A percentile compares a stretch with the other conserved stretches of the same genome.
Evolutionary conservation across 2,329 filamentous ascomycete species (phyloP).

Genomic region (Penicillium sclerotigenum): DNA sequence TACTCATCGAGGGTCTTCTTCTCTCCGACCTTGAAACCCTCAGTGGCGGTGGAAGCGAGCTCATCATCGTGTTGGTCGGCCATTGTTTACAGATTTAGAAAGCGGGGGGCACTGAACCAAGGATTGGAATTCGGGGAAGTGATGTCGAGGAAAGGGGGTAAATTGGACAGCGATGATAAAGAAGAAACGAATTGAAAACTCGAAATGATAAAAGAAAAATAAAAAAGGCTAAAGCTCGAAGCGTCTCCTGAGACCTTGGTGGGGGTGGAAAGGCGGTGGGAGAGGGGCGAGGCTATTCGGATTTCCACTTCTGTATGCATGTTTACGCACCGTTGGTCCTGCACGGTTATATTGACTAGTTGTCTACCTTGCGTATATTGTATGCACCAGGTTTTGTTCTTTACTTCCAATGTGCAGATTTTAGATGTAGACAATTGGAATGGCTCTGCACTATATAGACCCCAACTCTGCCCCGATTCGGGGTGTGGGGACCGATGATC

Average conservation of each 20-base stretch:
- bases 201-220: conserved; percentile 2
- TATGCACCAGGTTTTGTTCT: neutral
- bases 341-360: conserved; percentile 8
- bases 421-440: neutral
- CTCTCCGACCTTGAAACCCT: conserved; percentile 97
- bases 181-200: neutral
- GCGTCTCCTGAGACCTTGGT: conserved; percentile 26
- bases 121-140: conserved; percentile 8
- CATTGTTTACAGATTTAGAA: conserved; percentile 50
- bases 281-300: conserved; percentile 29
- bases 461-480: conserved; percentile 2
- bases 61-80: conserved; percentile 73
- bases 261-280: conserved; percentile 34
- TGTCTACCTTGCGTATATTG: neutral
- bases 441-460: neutral
- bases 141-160: neutral
- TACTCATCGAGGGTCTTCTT: conserved; percentile 98
- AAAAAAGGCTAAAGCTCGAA: conserved; percentile 6
- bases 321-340: conserved; percentile 2
- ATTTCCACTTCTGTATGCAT: conserved; percentile 9
- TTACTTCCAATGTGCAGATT: neutral
- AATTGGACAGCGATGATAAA: neutral
- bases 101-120: conserved; percentile 19
- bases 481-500: conserved; percentile 2
- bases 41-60: conserved; percentile 78